Conservation (phyloP, 2,329 filamentous ascomycete species). For the Ceratocystis smalleyi region DNA sequence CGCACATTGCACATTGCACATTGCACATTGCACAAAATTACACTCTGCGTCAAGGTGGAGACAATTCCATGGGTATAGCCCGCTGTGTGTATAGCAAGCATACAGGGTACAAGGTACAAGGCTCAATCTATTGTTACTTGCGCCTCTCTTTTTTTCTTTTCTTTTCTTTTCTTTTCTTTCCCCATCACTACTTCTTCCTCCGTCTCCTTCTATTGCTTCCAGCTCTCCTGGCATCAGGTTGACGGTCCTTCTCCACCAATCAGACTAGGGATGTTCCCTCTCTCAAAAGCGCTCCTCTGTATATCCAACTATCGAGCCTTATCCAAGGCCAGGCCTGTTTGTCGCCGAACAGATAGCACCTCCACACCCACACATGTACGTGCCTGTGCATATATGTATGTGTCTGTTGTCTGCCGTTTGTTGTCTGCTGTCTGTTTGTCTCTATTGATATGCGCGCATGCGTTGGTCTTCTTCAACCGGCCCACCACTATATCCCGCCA, state of each 20-base stretch:
- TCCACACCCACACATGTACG: too few relatives aligned
- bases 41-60: background rate
- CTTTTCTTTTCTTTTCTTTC: background rate
- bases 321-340: too few relatives aligned
- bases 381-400: background rate
- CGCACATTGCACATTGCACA: background rate
- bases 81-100: background rate
- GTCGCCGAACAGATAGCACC: too few relatives aligned
- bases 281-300: too few relatives aligned
- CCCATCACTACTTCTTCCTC: too few relatives aligned
- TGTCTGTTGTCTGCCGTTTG: background rate
- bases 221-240: too few relatives aligned
- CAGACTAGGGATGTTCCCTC: too few relatives aligned
- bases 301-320: too few relatives aligned
- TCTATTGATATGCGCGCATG: background rate
- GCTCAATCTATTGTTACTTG: background rate
- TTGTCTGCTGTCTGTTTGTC: background rate
- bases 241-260: too few relatives aligned
- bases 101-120: background rate
- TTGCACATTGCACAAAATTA: background rate
- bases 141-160: background rate
- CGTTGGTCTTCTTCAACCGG: background rate
- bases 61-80: background rate
- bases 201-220: too few relatives aligned
- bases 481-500: background rate